Percentiles rank a stretch among this genome's conserved stretches.
These are phyloP conservation scores for Prunus fruticosa DNA, from an alignment of 306 rosid genomes.

Conservation along the genomic window DNA sequence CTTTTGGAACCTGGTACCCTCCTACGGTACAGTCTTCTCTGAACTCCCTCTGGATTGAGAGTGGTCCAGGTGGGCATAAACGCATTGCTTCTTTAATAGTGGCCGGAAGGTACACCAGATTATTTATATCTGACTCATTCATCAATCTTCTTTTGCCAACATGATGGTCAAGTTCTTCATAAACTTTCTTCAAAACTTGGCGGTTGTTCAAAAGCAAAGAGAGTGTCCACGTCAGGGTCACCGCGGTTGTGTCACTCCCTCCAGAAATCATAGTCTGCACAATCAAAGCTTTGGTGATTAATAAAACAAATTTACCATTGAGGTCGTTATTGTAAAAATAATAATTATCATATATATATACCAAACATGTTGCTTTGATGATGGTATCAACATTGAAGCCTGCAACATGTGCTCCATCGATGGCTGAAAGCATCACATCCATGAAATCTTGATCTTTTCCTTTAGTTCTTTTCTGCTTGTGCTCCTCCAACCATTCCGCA, in stretches of 20 bases:
- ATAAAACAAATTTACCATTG: not conserved
- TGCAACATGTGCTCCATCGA: not conserved
- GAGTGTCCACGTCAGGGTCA: conserved; percentile 40
- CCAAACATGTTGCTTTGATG: not conserved
- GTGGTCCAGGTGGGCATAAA: conserved; percentile 1
- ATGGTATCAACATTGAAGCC: not conserved
- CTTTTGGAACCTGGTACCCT: conserved; percentile 35
- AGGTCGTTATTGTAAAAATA: too few species aligned
- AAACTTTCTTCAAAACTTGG: too few species aligned
- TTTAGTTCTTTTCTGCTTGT: too few species aligned
- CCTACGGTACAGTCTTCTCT: conserved; percentile 38
- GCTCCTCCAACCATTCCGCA: too few species aligned
- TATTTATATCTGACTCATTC: not conserved
- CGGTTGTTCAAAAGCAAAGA: too few species aligned
- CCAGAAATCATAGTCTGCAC: conserved; percentile 35
- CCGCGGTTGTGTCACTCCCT: conserved; percentile 45
- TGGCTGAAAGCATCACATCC: too few species aligned
- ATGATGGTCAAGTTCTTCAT: too few species aligned
- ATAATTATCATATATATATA: too few species aligned
- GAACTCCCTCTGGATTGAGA: conserved; percentile 30
- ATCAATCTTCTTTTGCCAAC: too few species aligned
- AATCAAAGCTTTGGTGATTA: not conserved
- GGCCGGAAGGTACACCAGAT: conserved; percentile 50
- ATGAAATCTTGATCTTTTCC: too few species aligned
- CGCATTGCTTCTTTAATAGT: conserved; percentile 45